A percentile compares a stretch with the other conserved stretches of the same genome.
These are phyloP conservation scores for Candida gorgasii DNA, from an alignment of 805 yeast species.

Conservation along the genomic window DNA sequence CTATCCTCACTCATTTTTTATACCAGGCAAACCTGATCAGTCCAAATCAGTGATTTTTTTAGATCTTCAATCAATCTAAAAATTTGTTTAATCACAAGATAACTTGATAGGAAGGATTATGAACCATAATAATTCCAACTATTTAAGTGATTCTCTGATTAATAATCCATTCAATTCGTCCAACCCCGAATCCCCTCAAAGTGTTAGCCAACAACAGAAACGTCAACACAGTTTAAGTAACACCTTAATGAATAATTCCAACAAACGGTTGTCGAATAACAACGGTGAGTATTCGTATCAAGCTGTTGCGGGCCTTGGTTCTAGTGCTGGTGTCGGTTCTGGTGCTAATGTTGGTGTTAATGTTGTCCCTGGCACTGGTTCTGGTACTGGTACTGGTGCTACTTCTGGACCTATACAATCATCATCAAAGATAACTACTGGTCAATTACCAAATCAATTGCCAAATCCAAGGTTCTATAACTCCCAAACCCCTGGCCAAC, in stretches of 20 bases:
- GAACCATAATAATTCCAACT: conserved; percentile 19
- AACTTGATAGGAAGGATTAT: conserved; percentile 8
- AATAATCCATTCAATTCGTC: conserved; percentile 18
- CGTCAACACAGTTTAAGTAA: conserved; percentile 42
- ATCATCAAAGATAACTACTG: neutral
- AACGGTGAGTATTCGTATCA: conserved; percentile 10
- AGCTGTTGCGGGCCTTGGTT: conserved; percentile 1
- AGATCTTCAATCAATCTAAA: conserved; percentile 5
- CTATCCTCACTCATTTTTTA: neutral
- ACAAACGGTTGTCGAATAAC: conserved; percentile 35
- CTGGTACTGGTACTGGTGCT: conserved; percentile 2
- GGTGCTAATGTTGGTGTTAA: too few species aligned
- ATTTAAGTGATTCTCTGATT: conserved; percentile 19
- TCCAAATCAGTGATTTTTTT: neutral
- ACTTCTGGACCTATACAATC: neutral
- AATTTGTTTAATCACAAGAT: neutral
- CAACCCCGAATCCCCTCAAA: conserved; percentile 6
- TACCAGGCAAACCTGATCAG: conserved; percentile 5
- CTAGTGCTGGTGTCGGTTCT: too few species aligned
- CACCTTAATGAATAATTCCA: conserved; percentile 31
- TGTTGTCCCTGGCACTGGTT: too few species aligned
- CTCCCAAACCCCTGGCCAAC: too few species aligned
- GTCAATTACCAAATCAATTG: neutral
- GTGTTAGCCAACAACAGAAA: conserved; percentile 29
- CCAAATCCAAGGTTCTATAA: neutral